Evolutionary conservation across 129 eudicot genomes (phyloP).

Genomic region (Calendula officinalis): DNA sequence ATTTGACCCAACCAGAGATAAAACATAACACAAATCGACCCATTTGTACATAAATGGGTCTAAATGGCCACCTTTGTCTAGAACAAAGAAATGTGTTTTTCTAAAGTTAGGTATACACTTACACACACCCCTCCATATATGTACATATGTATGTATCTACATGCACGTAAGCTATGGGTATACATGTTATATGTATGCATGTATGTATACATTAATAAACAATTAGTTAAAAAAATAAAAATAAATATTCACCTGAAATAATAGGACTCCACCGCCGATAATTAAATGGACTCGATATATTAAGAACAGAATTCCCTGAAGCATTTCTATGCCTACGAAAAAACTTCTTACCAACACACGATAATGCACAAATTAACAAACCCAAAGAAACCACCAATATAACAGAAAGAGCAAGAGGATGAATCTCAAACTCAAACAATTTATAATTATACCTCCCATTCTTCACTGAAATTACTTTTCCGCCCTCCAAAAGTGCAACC

Average conservation of each 20-base stretch:
- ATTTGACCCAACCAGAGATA: background rate
- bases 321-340: slow-evolving; percentile 58
- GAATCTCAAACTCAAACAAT: slow-evolving; percentile 49
- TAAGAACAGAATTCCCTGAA: slow-evolving; percentile 57
- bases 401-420: slow-evolving; percentile 52
- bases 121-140: no score
- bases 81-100: background rate
- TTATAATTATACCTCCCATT: slow-evolving; percentile 37
- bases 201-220: background rate
- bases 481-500: slow-evolving; percentile 92
- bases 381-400: slow-evolving; percentile 56
- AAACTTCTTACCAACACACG: slow-evolving; percentile 43
- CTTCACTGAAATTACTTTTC: slow-evolving; percentile 52
- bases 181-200: background rate
- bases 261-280: slow-evolving; percentile 89
- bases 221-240: background rate
- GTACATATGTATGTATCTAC: background rate
- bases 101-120: background rate
- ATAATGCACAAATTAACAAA: slow-evolving; percentile 41
- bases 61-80: no score
- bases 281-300: slow-evolving; percentile 70
- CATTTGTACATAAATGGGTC: no score
- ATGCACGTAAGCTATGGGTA: background rate
- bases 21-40: no score
- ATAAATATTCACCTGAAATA: slow-evolving; percentile 55